Evolutionary conservation across 2,329 filamentous ascomycete species (phyloP), one percentile per base, ranked within the genome.

Genomic region (Hymenoscyphus salicellus): DNA sequence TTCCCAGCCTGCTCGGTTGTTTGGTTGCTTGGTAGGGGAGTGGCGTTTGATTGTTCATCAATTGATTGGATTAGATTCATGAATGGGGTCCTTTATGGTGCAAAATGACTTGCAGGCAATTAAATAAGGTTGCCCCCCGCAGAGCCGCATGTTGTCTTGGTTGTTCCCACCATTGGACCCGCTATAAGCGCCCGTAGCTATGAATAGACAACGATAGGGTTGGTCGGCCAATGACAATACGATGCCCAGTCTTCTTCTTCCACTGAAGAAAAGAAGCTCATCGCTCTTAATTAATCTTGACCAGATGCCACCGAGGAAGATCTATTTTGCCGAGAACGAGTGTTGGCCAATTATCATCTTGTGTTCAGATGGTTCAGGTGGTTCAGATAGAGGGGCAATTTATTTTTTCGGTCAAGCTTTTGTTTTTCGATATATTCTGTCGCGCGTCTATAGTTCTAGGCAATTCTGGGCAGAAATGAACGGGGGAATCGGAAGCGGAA

Each of bases 21-120:
- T 52, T 52, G 20, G 46, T 14, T 52, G 20, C 20, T 26, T 5
- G 20, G 43, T 49, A 14, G 1, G 20, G 46, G 46, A 52, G 46
- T 6, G 46, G 46, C 46, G 23, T 52, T 52, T 26, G 46, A 52
- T 26, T 23, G 46, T 52, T 52, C 20, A 52, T 26, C n/a, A 26
- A 52, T 7, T 52, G 46, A 52, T 52, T 52, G 46, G 46, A 52
- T 52, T 23, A 52, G 46, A 52, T 52, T 52, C 46, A 49, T 52
- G 20, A 52, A 23, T 26, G 46, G 46, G 46, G 20, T 52, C 20
- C 10, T 23, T 52, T 26, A 23, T 14, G 46, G n/a, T 52, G 46
- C 46, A 26, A 26, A 52, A 52, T 52, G 46, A 52, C 46, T 52
- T 52, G 46, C 46, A 52, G 20, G 23, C 23, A 23, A 26, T 38